phyloP scores from a whole-genome alignment of 495 filamentous ascomycete species.

The Neurospora sp. region DNA sequence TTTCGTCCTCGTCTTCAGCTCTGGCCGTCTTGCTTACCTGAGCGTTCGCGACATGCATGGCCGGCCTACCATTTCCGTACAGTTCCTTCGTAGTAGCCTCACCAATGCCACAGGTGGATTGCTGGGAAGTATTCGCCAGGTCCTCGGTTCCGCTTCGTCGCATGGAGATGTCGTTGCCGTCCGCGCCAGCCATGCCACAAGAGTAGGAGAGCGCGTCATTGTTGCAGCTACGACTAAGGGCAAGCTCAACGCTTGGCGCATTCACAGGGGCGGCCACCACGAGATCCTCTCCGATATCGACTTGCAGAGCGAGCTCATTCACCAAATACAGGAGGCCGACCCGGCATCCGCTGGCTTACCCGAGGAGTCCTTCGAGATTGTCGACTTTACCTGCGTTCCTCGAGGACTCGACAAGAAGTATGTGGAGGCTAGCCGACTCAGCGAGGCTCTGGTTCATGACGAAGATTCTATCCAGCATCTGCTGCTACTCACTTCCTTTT shows the following conservation, averaged over 20 bases:
- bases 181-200: constrained; percentile 52
- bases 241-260: constrained; percentile 71
- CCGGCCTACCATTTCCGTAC: constrained; percentile 62
- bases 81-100: constrained; percentile 56
- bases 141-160: constrained; percentile 51
- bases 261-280: constrained; percentile 68
- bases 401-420: constrained; percentile 31
- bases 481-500: constrained; percentile 29
- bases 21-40: constrained; percentile 75
- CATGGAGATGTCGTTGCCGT: constrained; percentile 71
- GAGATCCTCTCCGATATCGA: constrained; percentile 42
- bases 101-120: constrained; percentile 47
- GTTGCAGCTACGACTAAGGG: constrained; percentile 67
- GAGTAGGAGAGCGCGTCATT: constrained; percentile 75
- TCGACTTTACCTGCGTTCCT: constrained; percentile 40
- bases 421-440: constrained; percentile 30
- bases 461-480: constrained; percentile 35
- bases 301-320: constrained; percentile 23
- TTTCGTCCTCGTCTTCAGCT: constrained; percentile 72
- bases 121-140: constrained; percentile 67
- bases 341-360: constrained; percentile 9
- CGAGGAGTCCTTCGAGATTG: constrained; percentile 34
- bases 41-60: constrained; percentile 77
- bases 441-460: constrained; percentile 26
- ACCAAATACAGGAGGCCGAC: constrained; percentile 24